Base-by-base conservation (phyloP, 495 filamentous ascomycete species). In the Durotheca rogersii region DNA sequence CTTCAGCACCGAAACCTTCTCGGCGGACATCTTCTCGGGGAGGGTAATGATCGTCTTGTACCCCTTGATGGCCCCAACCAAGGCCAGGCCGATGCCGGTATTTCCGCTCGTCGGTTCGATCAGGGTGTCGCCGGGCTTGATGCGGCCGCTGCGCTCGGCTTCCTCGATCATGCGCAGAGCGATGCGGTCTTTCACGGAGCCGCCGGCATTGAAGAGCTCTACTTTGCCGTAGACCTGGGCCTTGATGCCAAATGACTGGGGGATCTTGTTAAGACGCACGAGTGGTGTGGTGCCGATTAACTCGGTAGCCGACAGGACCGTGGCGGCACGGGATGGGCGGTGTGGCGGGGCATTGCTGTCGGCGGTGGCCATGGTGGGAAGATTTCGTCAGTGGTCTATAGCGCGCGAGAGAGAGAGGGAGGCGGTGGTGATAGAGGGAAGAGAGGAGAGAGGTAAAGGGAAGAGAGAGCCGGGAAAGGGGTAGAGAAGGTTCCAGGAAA, bases 1-100 rank as follows among this genome's bases (percentile, higher is more conserved):
- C 36, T 88, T 83, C 18, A 99, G 76, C 7, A 99, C 93, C 1
- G 90, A 82, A 9, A 99, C 94, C 67, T 99, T 99, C 71, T 99
- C 93, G 19, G 89, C 82, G 4, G 90, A 95, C 93, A 99, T 99
- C 76, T 99, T 99, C 73, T 99, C 93, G 29, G 93, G 93, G 2
- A 99, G 81, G 0, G 93, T 99, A 63, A 99, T 99, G 69, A 99
- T 96, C 11, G 89, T 93, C 69, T 92, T 93, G 72, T 99, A 98
- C 40, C 88, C 91, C 74, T 96, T 96, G 51, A 99, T 86, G 6
- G 93, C 93, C 23, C 81, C 92, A 11, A 97, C 92, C 33, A 99
- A 77, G 12, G 93, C 93, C 39, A 99, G 74, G 16, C 93, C 93
- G 60, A 99, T 99, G 57, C 93, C 93, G 80, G 93, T 99, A 60